Evolutionary conservation across 2,329 filamentous ascomycete genomes (phyloP), one percentile per base, ranked within the genome.

Genomic region (Cercospora nicotianae): DNA sequence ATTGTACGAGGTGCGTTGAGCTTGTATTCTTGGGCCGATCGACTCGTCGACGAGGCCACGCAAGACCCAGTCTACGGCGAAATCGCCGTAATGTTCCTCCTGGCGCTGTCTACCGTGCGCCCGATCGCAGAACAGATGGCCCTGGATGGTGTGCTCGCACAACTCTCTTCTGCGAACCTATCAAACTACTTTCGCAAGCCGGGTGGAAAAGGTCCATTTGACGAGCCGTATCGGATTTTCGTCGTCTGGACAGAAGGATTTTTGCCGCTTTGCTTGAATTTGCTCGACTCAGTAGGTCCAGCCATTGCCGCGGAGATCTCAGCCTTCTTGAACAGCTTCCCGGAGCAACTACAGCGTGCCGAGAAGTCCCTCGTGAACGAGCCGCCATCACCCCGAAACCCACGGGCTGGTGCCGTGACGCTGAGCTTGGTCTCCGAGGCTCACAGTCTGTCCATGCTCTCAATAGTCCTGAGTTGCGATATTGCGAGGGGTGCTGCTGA

Each of bases 11-110:
- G 93, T 69, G 94, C 93, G 0, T 89, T 90, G 5, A 93, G 91
- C 36, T 85, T 99, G 5, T 98, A 94, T 80, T 97, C 93, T 0
- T 99, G 95, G 95, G 88, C 94, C 3, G 93, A 98, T 78, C 89
- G 90, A 72, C 85, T 98, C 26, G 87, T 90, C 0, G 85, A 97
- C 45, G 86, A 90, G 0, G 86, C 76, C 28, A 87, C 90, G 66
- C 88, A 89, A 30, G 94, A 98, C 76, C 94, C 95, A 0, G 84
- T 98, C 31, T 98, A 97, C 78, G 95, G 94, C 71, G 94, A 97
- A 77, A 87, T 97, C n/a, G 92, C 91, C 74, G 86, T 97, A 48
- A 85, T 94, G 28, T 96, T 98, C 79, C 85, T 99, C 13, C 87
- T 97, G 23, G 92, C 96, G 72, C 86, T 99, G 12, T 97, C 94